phyloP scores from a whole-genome alignment of 140 eudicot species.

The Senecio squalidus region DNA sequence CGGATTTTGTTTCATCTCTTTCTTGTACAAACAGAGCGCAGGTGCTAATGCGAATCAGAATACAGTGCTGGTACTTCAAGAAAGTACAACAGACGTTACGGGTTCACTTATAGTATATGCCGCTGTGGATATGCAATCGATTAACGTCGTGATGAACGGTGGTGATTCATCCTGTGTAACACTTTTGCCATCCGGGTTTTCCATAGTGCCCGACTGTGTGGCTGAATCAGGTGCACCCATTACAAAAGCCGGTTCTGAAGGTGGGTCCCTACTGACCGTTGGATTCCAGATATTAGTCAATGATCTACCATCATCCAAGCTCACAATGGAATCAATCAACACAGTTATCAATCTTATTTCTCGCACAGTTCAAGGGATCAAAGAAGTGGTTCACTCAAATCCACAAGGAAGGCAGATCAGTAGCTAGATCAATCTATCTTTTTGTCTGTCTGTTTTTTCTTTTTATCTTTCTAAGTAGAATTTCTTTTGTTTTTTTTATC shows the following conservation, averaged over 20 bases:
- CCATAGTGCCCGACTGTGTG: slow-evolving; percentile 58
- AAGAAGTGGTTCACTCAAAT: slow-evolving; percentile 36
- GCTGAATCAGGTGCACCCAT: slow-evolving; percentile 32
- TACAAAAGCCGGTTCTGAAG: slow-evolving; percentile 20
- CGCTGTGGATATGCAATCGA: slow-evolving; percentile 48
- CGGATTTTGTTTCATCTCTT: neutral
- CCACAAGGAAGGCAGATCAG: slow-evolving; percentile 25
- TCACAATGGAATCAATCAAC: slow-evolving; percentile 58
- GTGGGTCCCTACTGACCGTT: slow-evolving; percentile 55
- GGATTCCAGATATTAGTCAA: slow-evolving; percentile 64
- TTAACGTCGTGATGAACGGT: slow-evolving; percentile 51
- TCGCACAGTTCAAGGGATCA: slow-evolving; percentile 57
- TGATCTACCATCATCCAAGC: slow-evolving; percentile 44
- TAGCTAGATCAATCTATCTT: slow-evolving; percentile 9
- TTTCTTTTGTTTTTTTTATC: slow-evolving; percentile 16
- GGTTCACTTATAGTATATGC: slow-evolving; percentile 62
- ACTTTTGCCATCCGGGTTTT: slow-evolving; percentile 68
- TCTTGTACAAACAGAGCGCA: slow-evolving; percentile 33
- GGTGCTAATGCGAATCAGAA: slow-evolving; percentile 33
- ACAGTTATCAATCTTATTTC: slow-evolving; percentile 53
- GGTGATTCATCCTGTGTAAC: slow-evolving; percentile 57
- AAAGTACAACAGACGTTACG: slow-evolving; percentile 43
- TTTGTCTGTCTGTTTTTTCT: neutral
- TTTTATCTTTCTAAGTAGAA: neutral
- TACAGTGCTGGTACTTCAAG: slow-evolving; percentile 55